These are phyloP conservation scores for Phytomonas sp. DNA, from an alignment of 208 protist species.

Conservation along the genomic window DNA sequence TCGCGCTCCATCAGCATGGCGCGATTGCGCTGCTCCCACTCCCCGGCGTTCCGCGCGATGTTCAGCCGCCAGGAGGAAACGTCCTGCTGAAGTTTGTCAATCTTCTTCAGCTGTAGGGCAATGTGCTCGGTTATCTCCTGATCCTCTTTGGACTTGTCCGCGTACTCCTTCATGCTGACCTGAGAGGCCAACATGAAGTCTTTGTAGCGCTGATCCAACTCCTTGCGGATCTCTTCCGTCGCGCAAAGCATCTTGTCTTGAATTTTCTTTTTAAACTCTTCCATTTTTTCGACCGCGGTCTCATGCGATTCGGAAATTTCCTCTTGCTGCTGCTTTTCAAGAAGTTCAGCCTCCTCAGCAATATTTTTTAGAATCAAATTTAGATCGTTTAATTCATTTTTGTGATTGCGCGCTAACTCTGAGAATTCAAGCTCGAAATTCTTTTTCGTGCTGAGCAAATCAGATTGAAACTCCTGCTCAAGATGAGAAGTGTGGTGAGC, in stretches of 20 bases:
- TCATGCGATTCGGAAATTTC: slow-evolving; percentile 79
- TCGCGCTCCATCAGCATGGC: slow-evolving; percentile 91
- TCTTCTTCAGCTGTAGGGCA: slow-evolving; percentile 85
- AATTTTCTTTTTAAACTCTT: slow-evolving; percentile 88
- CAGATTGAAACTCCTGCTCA: slow-evolving; percentile 85
- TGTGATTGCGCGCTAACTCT: slow-evolving; percentile 77
- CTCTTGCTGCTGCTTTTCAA: slow-evolving; percentile 86
- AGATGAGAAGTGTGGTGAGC: slow-evolving; percentile 65
- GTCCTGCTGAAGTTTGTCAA: slow-evolving; percentile 91
- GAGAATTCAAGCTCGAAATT: slow-evolving; percentile 90
- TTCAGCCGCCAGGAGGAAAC: slow-evolving; percentile 89
- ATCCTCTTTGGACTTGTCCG: slow-evolving; percentile 92
- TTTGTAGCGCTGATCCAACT: slow-evolving; percentile 84
- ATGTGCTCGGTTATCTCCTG: slow-evolving; percentile 86
- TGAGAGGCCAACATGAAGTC: slow-evolving; percentile 89
- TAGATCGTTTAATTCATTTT: slow-evolving; percentile 71
- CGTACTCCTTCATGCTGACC: slow-evolving; percentile 93
- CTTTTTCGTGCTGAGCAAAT: slow-evolving; percentile 81
- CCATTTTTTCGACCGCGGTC: slow-evolving; percentile 89
- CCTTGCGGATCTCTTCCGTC: slow-evolving; percentile 57
- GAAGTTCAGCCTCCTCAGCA: slow-evolving; percentile 70
- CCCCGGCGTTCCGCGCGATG: slow-evolving; percentile 76
- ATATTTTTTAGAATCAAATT: slow-evolving; percentile 90
- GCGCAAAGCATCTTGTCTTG: slow-evolving; percentile 61
- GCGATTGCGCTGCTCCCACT: slow-evolving; percentile 91